Conservation (phyloP, 805 yeast genomes). For the Yamadazyma paraphyllophila region DNA sequence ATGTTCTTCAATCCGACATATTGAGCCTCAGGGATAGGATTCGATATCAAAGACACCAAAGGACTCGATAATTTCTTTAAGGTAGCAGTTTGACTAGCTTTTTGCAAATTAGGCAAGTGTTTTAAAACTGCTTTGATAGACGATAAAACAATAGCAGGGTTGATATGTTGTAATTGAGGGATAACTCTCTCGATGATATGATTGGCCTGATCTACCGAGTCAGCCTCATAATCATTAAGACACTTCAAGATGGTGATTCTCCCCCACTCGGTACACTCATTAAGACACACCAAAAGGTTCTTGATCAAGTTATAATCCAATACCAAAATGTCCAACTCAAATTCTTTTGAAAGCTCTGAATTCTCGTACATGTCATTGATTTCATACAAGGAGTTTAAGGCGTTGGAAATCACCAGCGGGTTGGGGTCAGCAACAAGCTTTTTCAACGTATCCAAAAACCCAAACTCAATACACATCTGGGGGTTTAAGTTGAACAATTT, state of each 20-base stretch:
- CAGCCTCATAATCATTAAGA: constrained; percentile 65
- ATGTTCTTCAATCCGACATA: constrained; percentile 90
- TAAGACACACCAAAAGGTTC: constrained; percentile 76
- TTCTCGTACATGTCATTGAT: constrained; percentile 64
- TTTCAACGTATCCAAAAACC: constrained; percentile 70
- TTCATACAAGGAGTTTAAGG: constrained; percentile 82
- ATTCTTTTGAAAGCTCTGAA: constrained; percentile 21
- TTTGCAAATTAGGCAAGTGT: constrained; percentile 53
- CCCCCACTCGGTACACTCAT: constrained; percentile 99
- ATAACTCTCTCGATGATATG: constrained; percentile 85
- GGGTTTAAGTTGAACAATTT: constrained; percentile 86
- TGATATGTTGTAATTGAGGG: constrained; percentile 95
- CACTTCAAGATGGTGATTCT: constrained; percentile 85
- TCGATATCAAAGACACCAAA: constrained; percentile 78
- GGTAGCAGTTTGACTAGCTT: constrained; percentile 33
- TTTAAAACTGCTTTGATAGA: constrained; percentile 77
- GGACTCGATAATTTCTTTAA: constrained; percentile 80
- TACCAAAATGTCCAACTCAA: constrained; percentile 33
- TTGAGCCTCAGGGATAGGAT: constrained; percentile 88
- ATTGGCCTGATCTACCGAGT: constrained; percentile 62
- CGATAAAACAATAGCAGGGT: constrained; percentile 89
- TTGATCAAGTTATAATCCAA: constrained; percentile 45
- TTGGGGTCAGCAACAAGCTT: constrained; percentile 77
- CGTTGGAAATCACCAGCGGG: constrained; percentile 97
- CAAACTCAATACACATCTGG: constrained; percentile 78